Evolutionary conservation across 495 filamentous ascomycete species (phyloP).

Genomic region (Cudoniella acicularis): DNA sequence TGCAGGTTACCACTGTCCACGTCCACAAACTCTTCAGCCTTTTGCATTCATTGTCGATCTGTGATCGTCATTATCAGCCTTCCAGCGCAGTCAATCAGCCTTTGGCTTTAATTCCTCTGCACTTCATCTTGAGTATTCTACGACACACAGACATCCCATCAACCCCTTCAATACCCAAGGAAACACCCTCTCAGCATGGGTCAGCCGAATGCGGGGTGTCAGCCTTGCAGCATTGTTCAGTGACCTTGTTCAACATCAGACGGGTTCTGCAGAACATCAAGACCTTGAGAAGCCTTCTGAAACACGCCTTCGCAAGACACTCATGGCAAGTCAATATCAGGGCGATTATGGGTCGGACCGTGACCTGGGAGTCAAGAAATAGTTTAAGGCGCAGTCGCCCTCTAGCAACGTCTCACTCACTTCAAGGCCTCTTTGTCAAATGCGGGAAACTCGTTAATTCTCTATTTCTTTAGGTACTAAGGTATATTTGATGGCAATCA

Average conservation of each 20-base stretch:
- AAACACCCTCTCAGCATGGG: neutral
- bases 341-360: too few species aligned
- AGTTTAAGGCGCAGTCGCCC: too few species aligned
- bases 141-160: neutral
- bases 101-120: neutral
- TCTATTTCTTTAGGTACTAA: constrained; percentile 18
- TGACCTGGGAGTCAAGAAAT: too few species aligned
- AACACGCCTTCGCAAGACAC: neutral
- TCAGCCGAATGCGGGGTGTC: neutral
- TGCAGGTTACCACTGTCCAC: neutral
- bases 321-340: too few species aligned
- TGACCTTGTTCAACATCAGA: neutral
- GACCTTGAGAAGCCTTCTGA: neutral
- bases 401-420: too few species aligned
- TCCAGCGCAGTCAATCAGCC: neutral
- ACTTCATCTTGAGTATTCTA: neutral
- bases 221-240: neutral
- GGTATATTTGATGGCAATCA: constrained; percentile 21
- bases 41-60: neutral
- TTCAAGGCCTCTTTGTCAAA: too few species aligned
- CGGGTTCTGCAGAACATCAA: neutral
- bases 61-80: neutral
- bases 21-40: constrained; percentile 3
- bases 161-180: neutral
- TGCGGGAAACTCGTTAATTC: neutral